Evolutionary conservation across 352 stramenopile species (phyloP), one percentile per base, ranked within the genome.

Genomic region (Phytopythium montanum): DNA sequence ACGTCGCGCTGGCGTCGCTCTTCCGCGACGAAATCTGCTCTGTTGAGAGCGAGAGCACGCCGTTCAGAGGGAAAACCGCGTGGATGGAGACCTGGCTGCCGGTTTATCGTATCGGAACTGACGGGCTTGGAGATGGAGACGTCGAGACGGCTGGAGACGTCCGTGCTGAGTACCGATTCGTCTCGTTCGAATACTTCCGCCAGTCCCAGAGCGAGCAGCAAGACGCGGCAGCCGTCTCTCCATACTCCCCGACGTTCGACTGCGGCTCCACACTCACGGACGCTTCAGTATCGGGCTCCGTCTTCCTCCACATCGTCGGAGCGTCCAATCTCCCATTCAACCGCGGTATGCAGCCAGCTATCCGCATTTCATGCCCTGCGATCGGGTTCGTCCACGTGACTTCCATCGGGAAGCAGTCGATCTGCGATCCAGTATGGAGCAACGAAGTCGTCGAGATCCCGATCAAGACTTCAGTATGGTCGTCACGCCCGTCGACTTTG

Each of bases 61-160:
- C 6, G 14, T 26, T 52, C 25, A 28, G 19, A 9, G 54, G 65
- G 6, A 72, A 68, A 23, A 75, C 71, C 9, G 46, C 56, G 19
- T 86, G 76, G 76, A 48, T 72, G 5, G 76, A 86, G 59, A 56
- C 69, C 0, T 86, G 76, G 76, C 52, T 86, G 3, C 71, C 68
- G 3, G 73, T 86, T 36, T 81, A 67, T 44, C 39, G 62, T 26
- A 26, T 61, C 18, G 31, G n/a, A 36, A 23, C 21, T 28, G 31
- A 23, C 2, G 38, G 38, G 10, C 19, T 36, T 13, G 33, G 31
- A 19, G 49, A 56, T 10, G 44, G 23, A 10, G 56, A 64, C 7
- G 25, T 38, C 9, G 60, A 65, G 10, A 51, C 36, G 14, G 59
- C 62, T 13, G 76, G 73, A 5, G 71, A 83, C 19, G 54, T 86